Base-by-base conservation (phyloP, 495 filamentous ascomycete species). In the Monascus purpureus region DNA sequence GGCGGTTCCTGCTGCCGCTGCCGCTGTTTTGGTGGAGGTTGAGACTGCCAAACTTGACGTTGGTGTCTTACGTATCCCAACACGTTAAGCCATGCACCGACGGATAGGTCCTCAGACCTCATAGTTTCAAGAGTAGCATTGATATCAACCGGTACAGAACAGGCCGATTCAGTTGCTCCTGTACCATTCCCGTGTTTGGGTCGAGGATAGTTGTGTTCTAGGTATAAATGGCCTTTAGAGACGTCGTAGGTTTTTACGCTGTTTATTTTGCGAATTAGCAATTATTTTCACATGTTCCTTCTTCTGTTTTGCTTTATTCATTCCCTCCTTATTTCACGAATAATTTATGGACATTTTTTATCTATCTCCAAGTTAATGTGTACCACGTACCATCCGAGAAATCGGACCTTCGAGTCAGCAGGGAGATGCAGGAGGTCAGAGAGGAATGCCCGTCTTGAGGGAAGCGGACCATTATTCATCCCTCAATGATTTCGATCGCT, bases 1-100 rank as follows among this genome's bases (percentile, higher is more conserved):
- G 13, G 3, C 18, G 13, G 20, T 8, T 17, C 22, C 39, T 2
- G 20, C 17, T 7, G 35, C 27, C 14, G 34, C 15, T 1, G 33
- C 16, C 4, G 12, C 14, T 6, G 2, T n/a, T n/a, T n/a, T n/a
- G n/a, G n/a, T n/a, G n/a, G n/a, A n/a, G n/a, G n/a, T n/a, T n/a
- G n/a, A n/a, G n/a, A n/a, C 27, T 13, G 25, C 29, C 12, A 24
- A 17, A 18, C 13, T 27, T 29, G 29, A 12, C 32, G 34, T 7
- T 27, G 38, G 11, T 49, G 47, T 38, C 45, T 65, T 22, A 92
- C 63, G 51, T 93, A 93, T 2, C 88, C 90, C 32, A 94, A 68
- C 0, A 95, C 69, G 51, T 93, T 90, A 13, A 94, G 49, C 90
- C 90, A 97, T 29, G 79, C 70, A n/a, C 90, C 90, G 4, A 79